These are phyloP conservation scores for Laetiporus sulphureus DNA, from an alignment of 1,284 basidiomycete species.

Conservation along the genomic window DNA sequence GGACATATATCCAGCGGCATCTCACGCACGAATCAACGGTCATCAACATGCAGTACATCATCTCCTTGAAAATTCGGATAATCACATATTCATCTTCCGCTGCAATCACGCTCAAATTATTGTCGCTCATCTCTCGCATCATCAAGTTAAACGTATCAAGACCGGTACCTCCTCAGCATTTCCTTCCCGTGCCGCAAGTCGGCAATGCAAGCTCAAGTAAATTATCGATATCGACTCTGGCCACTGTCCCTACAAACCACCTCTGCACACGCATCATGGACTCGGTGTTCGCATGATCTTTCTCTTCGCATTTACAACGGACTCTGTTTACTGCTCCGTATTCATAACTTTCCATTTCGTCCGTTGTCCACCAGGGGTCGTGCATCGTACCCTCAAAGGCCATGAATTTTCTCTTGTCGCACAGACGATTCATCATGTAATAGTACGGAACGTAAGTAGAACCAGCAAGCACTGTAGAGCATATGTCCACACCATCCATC, in stretches of 20 bases:
- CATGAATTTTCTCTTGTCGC: too few species aligned
- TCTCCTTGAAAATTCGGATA: background rate
- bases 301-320: background rate
- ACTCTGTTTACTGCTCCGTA: background rate
- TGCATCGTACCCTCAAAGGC: too few species aligned
- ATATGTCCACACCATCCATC: too few species aligned
- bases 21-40: background rate
- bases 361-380: too few species aligned
- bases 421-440: too few species aligned
- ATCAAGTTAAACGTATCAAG: background rate
- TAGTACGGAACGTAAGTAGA: too few species aligned
- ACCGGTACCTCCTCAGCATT: too few species aligned
- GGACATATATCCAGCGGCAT: background rate
- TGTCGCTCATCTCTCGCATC: background rate
- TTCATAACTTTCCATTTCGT: too few species aligned
- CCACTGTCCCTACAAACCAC: background rate
- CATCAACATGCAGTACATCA: background rate
- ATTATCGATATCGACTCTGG: background rate
- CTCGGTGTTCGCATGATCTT: background rate
- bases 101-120: background rate
- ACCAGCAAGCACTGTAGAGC: too few species aligned
- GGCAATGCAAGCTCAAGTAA: background rate
- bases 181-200: too few species aligned
- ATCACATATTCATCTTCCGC: background rate
- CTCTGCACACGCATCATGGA: background rate